Percentiles rank a stretch among this genome's conserved stretches.
Conservation (phyloP, 192 early-diverging fungal genomes). For the Entophlyctis helioformis region DNA sequence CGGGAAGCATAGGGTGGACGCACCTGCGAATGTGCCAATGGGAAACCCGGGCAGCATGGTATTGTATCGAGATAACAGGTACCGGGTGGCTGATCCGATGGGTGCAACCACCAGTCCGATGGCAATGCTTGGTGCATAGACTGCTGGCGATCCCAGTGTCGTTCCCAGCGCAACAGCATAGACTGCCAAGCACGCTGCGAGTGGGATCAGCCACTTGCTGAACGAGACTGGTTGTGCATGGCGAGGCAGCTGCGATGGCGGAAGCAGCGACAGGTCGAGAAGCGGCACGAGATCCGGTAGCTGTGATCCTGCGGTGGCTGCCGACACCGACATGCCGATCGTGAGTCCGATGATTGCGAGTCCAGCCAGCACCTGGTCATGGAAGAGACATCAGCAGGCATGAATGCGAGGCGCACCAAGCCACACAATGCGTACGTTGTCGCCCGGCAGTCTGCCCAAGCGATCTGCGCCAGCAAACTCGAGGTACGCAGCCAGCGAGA, state of each 20-base stretch:
- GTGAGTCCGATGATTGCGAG: conserved; percentile 4
- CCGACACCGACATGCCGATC: conserved; percentile 6
- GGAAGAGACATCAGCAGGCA: background rate
- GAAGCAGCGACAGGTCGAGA: too few species aligned
- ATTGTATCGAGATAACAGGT: too few species aligned
- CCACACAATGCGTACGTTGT: conserved; percentile 2
- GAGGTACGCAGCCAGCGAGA: conserved; percentile 6
- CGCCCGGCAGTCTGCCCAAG: background rate
- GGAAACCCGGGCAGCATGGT: conserved; percentile 7
- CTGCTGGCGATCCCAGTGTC: background rate
- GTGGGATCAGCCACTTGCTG: background rate
- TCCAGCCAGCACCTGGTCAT: conserved; percentile 9
- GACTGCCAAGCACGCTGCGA: conserved; percentile 4
- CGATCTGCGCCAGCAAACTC: conserved; percentile 1
- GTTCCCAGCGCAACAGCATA: background rate
- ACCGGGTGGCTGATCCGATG: too few species aligned
- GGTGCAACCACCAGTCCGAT: conserved; percentile 2
- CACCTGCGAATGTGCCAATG: conserved; percentile 18
- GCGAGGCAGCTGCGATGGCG: too few species aligned
- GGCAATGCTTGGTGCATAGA: background rate
- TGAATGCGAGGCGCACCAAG: background rate
- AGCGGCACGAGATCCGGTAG: too few species aligned
- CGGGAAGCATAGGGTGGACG: background rate
- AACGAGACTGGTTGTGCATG: too few species aligned
- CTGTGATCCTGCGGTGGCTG: too few species aligned